These are phyloP conservation scores for Curvularia sp. DNA, from an alignment of 2,329 filamentous ascomycete species.

Conservation along the genomic window DNA sequence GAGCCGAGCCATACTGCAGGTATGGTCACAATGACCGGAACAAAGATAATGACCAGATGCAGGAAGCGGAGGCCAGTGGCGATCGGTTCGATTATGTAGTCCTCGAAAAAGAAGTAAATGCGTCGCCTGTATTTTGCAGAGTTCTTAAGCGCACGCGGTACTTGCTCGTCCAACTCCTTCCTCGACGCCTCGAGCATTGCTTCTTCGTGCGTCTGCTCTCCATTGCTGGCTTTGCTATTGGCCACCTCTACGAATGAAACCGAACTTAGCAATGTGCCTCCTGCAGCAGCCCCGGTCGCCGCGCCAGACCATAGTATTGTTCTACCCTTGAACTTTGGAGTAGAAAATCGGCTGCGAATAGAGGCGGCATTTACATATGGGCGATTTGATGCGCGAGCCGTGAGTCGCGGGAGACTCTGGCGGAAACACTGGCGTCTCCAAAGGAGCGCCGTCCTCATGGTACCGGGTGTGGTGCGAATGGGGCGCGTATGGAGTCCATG, in stretches of 20 bases:
- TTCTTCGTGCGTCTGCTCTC: slow-evolving; percentile 74
- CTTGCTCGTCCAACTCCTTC: slow-evolving; percentile 74
- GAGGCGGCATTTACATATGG: slow-evolving; percentile 38
- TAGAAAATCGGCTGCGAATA: slow-evolving; percentile 45
- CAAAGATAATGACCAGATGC: slow-evolving; percentile 85
- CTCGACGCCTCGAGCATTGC: slow-evolving; percentile 87
- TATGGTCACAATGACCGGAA: slow-evolving; percentile 82
- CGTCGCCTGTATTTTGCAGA: slow-evolving; percentile 65
- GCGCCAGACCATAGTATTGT: slow-evolving; percentile 46
- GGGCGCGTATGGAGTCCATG: slow-evolving; percentile 39
- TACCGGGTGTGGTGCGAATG: slow-evolving; percentile 35
- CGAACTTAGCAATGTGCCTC: slow-evolving; percentile 57
- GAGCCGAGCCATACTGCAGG: slow-evolving; percentile 82
- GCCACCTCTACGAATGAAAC: slow-evolving; percentile 66
- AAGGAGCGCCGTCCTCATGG: slow-evolving; percentile 60
- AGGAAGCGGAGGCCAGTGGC: slow-evolving; percentile 88
- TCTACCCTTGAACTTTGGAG: slow-evolving; percentile 43
- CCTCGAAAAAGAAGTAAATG: slow-evolving; percentile 71
- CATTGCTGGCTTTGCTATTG: slow-evolving; percentile 56
- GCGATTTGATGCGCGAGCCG: slow-evolving; percentile 31
- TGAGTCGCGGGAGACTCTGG: slow-evolving; percentile 44
- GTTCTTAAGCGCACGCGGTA: slow-evolving; percentile 68
- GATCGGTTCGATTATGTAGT: slow-evolving; percentile 80
- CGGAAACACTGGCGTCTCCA: slow-evolving; percentile 60
- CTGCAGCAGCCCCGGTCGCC: slow-evolving; percentile 30